phyloP scores from a whole-genome alignment of 164 flowering plant species.

The Berberis vulgaris region DNA sequence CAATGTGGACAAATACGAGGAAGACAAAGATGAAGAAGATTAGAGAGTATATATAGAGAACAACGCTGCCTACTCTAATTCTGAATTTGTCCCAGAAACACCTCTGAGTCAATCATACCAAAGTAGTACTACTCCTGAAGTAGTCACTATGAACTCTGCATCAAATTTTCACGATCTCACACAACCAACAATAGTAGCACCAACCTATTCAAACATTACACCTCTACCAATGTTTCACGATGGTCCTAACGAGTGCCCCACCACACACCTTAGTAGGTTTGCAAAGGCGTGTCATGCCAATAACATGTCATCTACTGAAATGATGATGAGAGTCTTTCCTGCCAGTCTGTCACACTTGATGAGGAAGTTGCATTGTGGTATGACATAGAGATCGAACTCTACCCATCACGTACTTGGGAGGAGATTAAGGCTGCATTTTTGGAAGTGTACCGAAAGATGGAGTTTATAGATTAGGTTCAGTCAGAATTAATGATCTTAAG shows the following conservation, averaged over 20 bases:
- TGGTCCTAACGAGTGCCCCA: slow-evolving; percentile 20
- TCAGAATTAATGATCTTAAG: slow-evolving; percentile 22
- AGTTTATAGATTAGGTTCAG: slow-evolving; percentile 15
- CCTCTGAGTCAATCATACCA: slow-evolving; percentile 4
- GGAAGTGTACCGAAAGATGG: slow-evolving; percentile 11
- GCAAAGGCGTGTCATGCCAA: slow-evolving; percentile 35
- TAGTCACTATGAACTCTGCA: background rate
- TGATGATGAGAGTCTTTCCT: slow-evolving; percentile 32
- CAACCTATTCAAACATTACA: slow-evolving; percentile 25
- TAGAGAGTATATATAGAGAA: background rate
- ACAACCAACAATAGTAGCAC: background rate
- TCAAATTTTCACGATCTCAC: background rate
- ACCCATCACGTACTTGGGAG: slow-evolving; percentile 26
- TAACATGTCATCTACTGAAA: slow-evolving; percentile 16
- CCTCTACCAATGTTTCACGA: slow-evolving; percentile 37
- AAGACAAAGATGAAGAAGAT: background rate
- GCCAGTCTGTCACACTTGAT: slow-evolving; percentile 24
- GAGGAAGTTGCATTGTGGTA: slow-evolving; percentile 38
- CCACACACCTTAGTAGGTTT: slow-evolving; percentile 33
- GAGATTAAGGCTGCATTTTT: slow-evolving; percentile 25
- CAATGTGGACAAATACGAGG: background rate
- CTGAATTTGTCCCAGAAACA: background rate
- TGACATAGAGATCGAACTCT: slow-evolving; percentile 35
- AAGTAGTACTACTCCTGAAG: background rate
- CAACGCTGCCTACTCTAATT: background rate